Evolutionary conservation across 805 yeast species (phyloP), one percentile per base, ranked within the genome.

Genomic region (Lachancea kluyveri): DNA sequence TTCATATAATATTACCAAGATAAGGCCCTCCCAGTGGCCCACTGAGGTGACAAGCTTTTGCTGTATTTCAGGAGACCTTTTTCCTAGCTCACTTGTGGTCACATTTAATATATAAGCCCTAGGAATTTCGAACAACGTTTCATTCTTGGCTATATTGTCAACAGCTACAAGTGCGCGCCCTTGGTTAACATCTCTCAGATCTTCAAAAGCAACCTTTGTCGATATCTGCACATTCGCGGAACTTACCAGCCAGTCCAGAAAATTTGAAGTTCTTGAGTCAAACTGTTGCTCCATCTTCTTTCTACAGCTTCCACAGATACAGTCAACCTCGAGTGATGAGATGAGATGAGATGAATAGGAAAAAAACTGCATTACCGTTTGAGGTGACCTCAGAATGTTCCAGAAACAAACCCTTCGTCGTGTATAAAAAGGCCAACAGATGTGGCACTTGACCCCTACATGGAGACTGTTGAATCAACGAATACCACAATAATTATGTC

Each of bases 131-230:
- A 88, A 85, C 11, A 90, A 56, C 1, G 63, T 63, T 36, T 85
- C 94, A 33, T 71, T 87, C 28, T 62, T 57, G 3, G 49, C 51
- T 13, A 90, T 81, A 41, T 75, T 77, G 22, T 70, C 70, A 0
- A 42, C 35, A 2, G 96, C 94, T 4, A 77, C 50, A 6, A 90
- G 52, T 4, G 88, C 94, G 19, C 96, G 65, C 7, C 97, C 97
- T 54, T 84, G 86, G 24, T 68, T 59, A 6, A 54, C 42, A 2
- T 42, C 35, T 26, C 94, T 62, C 22, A 73, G 63, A 56, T 90
- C 95, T 3, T 62, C 65, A 4, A 90, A 62, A 10, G 50, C 43
- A 11, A 88, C 61, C 33, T 79, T 78, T 1, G 72, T 62, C 1
- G 84, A 72, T 3, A 84, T 53, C 8, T 44, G 53, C 7, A 67